Base-by-base conservation (phyloP, 2,329 filamentous ascomycete species). In the Cercospora sp. region DNA sequence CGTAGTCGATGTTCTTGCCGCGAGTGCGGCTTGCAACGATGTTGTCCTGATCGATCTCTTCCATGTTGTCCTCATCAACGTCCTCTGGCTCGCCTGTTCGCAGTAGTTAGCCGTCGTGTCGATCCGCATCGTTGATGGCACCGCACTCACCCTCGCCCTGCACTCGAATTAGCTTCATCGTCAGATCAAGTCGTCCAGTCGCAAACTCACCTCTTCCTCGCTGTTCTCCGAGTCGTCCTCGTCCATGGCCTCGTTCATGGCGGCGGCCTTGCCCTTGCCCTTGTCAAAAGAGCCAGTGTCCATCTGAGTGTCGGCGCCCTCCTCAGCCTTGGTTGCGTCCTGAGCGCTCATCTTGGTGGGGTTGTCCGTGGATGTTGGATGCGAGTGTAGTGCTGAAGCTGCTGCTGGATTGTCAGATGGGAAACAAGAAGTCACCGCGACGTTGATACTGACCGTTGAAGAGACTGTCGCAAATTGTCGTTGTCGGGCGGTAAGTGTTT, bases 1-100 rank as follows among this genome's bases (percentile, higher is more conserved):
- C 91, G 82, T 92, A 98, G 85, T 98, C 92, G 79, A 98, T 97
- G 77, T 89, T 87, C 81, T 92, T 92, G 78, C 94, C 94, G 77
- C 94, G 94, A 71, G 94, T 98, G 81, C 95, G 94, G 72, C 85
- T 87, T 68, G 83, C 80, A 78, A 98, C 89, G 80, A 98, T 97
- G 86, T 98, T 98, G 79, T 88, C 87, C 66, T 88, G 84, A 79
- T 97, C 92, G 79, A 99, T 97, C 82, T 94, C 94, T 79, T 96
- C 92, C 85, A 97, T 88, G 80, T 91, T 91, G 77, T 92, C 84
- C 68, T 91, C 90, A 65, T 93, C 92, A 55, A 91, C 90, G 63
- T 92, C 91, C 74, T 90, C 90, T 66, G 83, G 86, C 82, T 80
- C 77, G 75, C 66, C 71, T 75, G 42, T 55, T 16, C 23, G 48